Evolutionary conservation across 2,329 filamentous ascomycete species (phyloP).

Genomic region (Helminthosporium solani): DNA sequence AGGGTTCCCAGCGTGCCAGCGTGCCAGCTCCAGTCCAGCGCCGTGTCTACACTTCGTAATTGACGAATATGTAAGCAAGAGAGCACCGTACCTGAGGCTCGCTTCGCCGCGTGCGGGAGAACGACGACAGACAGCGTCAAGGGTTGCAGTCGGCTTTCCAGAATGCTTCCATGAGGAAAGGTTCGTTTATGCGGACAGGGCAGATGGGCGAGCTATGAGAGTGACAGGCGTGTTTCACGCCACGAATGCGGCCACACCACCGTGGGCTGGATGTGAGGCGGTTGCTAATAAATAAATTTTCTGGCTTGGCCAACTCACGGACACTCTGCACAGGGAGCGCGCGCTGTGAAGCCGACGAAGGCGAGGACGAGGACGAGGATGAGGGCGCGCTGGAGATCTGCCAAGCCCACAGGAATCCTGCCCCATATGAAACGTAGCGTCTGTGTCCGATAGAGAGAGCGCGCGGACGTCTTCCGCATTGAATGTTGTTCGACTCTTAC

Average conservation of each 20-base stretch:
- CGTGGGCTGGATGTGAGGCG: neutral
- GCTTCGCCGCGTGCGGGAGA: slow-evolving; percentile 16
- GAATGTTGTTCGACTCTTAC: neutral
- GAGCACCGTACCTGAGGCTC: slow-evolving; percentile 26
- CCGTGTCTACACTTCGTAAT: too few species aligned
- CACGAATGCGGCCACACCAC: neutral
- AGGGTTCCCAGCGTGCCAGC: too few species aligned
- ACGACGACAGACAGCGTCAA: slow-evolving; percentile 18
- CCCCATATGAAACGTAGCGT: slow-evolving; percentile 30
- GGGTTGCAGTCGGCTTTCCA: slow-evolving; percentile 26
- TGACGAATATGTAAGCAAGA: too few species aligned
- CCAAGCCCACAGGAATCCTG: neutral
- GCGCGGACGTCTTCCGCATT: neutral
- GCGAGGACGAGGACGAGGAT: too few species aligned
- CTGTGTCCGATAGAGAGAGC: slow-evolving; percentile 17
- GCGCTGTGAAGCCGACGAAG: slow-evolving; percentile 1
- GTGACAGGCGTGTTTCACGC: slow-evolving; percentile 26
- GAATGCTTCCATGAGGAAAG: slow-evolving; percentile 24
- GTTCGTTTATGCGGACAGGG: slow-evolving; percentile 5
- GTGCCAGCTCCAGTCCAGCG: too few species aligned
- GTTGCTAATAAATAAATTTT: too few species aligned
- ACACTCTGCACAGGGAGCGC: neutral
- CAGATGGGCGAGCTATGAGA: slow-evolving; percentile 2
- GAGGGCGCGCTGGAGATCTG: neutral
- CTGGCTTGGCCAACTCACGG: too few species aligned